Base-by-base conservation (phyloP, 192 early-diverging fungal genomes). In the Dimargaris cristalligena region DNA sequence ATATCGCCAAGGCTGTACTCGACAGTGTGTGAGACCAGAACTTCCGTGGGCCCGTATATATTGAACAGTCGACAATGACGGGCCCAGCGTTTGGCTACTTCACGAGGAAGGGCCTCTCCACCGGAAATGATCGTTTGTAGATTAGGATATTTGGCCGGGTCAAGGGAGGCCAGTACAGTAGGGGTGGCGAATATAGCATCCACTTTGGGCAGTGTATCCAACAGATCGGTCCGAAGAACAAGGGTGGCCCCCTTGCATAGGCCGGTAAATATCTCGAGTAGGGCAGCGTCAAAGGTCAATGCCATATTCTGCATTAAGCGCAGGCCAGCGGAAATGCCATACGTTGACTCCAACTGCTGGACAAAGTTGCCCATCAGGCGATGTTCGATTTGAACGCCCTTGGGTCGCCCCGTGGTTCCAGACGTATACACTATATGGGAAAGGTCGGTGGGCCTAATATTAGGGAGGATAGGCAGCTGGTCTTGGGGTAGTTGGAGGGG, bases 321-420 rank as follows among this genome's bases (percentile, higher is more conserved):
- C 16, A 16, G 16, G 31, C 20, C 20, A 13, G 28, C 32, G 16
- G 1, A 13, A 16, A 56, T 29, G 23, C 18, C 34, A 1, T 34
- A 14, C 14, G 13, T 29, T 11, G 10, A 14, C 13, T 23, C 11
- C 32, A 16, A 20, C 8, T 9, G 11, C 8, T 16, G 13, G 18
- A 56, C 16, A 20, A 28, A 34, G 14, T 56, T 56, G 34, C 14
- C 23, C 2, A 34, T 16, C 1, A 33, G 11, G 20, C 23, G 11
- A 18, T 56, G 30, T 16, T 34, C 29, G 30, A 34, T 23, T 23
- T 6, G 16, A 34, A 56, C 31, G 30, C 54, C 54, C 14, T 56
- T 56, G 30, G 54, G 54, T 14, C 20, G 30, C 1, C 54, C 54
- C 14, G 54, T 56, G 54, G 54, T 28, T 4, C 54, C 54, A 1